phyloP scores from a whole-genome alignment of 2,329 filamentous ascomycete species.

The Botrytis aclada region DNA sequence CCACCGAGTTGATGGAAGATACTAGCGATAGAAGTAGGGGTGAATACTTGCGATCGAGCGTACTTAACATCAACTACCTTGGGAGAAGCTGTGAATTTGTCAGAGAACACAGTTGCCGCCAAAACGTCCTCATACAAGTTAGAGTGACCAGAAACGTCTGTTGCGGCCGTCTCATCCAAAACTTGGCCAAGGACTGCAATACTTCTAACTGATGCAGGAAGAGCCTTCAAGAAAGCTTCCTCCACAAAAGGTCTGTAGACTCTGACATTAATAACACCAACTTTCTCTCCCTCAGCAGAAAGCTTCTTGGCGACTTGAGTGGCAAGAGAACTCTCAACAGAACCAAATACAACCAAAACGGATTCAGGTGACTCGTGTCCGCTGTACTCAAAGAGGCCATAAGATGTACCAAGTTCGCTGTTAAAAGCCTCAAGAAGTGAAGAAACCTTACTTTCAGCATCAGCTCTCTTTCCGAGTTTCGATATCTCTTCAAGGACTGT shows the following conservation, averaged over 20 bases:
- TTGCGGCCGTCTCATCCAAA: slow-evolving; percentile 64
- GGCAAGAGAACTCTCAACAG: slow-evolving; percentile 81
- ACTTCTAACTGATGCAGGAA: slow-evolving; percentile 72
- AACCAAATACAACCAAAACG: slow-evolving; percentile 90
- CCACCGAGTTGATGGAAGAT: slow-evolving; percentile 49
- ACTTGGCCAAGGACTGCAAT: slow-evolving; percentile 91
- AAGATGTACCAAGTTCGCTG: slow-evolving; percentile 87
- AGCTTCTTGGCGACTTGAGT: slow-evolving; percentile 75
- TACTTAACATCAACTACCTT: slow-evolving; percentile 86
- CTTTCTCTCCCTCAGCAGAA: slow-evolving; percentile 67
- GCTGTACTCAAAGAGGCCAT: slow-evolving; percentile 89
- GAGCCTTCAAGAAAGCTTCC: slow-evolving; percentile 80
- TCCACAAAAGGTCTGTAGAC: slow-evolving; percentile 95
- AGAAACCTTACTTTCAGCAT: slow-evolving; percentile 68
- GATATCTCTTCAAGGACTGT: slow-evolving; percentile 60
- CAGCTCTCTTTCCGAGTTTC: slow-evolving; percentile 65
- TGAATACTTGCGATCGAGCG: slow-evolving; percentile 60
- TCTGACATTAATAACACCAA: slow-evolving; percentile 87
- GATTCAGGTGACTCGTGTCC: slow-evolving; percentile 77
- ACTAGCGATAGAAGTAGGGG: slow-evolving; percentile 52
- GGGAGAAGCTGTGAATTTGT: slow-evolving; percentile 60
- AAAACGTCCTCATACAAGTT: slow-evolving; percentile 88
- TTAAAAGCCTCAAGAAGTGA: slow-evolving; percentile 75
- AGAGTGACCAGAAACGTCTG: slow-evolving; percentile 76
- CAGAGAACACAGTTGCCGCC: slow-evolving; percentile 76